A percentile compares a stretch with the other conserved stretches of the same genome.
Conservation (phyloP, 352 stramenopile genomes). For the Globisporangium nunn region DNA sequence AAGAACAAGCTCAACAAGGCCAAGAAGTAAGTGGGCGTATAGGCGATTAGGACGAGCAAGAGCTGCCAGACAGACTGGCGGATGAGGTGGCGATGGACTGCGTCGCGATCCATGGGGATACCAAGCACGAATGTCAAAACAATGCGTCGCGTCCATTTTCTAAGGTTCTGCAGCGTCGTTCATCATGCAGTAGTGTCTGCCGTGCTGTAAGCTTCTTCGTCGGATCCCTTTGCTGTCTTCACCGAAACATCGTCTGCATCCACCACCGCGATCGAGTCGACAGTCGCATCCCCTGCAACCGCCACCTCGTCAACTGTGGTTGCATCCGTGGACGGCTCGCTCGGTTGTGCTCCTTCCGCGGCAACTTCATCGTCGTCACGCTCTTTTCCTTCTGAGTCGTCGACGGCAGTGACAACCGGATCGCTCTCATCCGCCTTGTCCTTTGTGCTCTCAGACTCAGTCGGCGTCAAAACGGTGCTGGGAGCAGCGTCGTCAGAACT, state of each 20-base stretch:
- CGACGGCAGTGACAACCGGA: not conserved
- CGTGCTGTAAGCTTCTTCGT: not conserved
- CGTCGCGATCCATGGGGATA: not conserved
- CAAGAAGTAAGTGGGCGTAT: conserved; percentile 25
- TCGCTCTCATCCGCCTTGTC: not conserved
- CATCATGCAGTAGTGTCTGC: not conserved
- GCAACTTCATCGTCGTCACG: not conserved
- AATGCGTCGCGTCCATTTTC: not conserved
- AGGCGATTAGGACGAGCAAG: conserved; percentile 4
- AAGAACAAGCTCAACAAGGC: conserved; percentile 66
- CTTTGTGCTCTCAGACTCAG: not conserved
- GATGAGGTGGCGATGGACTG: no score
- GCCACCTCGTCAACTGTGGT: no score
- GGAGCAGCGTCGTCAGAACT: not conserved
- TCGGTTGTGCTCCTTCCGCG: not conserved
- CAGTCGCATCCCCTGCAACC: not conserved
- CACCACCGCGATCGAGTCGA: not conserved
- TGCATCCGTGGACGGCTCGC: not conserved
- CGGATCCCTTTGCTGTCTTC: not conserved
- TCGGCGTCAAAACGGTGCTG: not conserved
- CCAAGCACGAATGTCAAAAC: not conserved
- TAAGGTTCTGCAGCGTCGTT: not conserved
- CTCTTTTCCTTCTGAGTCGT: not conserved
- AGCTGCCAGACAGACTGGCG: no score
- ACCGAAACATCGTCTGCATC: not conserved